These are phyloP conservation scores for Aspergillus costaricaensis DNA, from an alignment of 2,329 filamentous ascomycete species.

Conservation along the genomic window DNA sequence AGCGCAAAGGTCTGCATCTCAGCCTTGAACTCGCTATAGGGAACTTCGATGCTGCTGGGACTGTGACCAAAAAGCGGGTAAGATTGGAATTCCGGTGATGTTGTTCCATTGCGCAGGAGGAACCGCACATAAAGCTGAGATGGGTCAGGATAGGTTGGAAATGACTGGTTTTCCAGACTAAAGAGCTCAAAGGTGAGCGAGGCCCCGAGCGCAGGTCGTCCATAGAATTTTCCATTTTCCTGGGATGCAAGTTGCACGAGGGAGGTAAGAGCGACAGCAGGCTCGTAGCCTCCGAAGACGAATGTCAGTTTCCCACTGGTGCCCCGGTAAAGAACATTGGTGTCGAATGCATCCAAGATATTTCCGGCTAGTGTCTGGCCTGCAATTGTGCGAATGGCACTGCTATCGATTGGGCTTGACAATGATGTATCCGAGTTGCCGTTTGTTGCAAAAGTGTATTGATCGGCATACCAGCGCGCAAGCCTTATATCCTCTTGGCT, in stretches of 20 bases:
- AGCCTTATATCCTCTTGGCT: conserved; percentile 33
- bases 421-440: conserved; percentile 46
- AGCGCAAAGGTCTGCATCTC: conserved; percentile 49
- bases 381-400: conserved; percentile 42
- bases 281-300: conserved; percentile 53
- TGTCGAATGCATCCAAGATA: conserved; percentile 42
- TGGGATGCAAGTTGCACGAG: conserved; percentile 43
- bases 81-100: conserved; percentile 33
- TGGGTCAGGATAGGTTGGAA: conserved; percentile 42
- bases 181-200: conserved; percentile 57
- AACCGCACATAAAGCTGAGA: conserved; percentile 58
- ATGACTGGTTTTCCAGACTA: conserved; percentile 39
- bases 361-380: conserved; percentile 46
- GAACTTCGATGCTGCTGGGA: conserved; percentile 49
- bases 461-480: conserved; percentile 51
- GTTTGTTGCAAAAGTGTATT: conserved; percentile 51
- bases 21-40: conserved; percentile 53
- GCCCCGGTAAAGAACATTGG: conserved; percentile 43
- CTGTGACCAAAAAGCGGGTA: conserved; percentile 56
- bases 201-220: conserved; percentile 51
- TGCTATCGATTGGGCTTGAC: conserved; percentile 25
- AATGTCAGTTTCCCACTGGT: conserved; percentile 47
- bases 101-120: conserved; percentile 59
- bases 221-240: conserved; percentile 48
- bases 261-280: conserved; percentile 55